These are phyloP conservation scores for Agaricus sinodeliciosus DNA, from an alignment of 768 basidiomycete species.

Conservation along the genomic window DNA sequence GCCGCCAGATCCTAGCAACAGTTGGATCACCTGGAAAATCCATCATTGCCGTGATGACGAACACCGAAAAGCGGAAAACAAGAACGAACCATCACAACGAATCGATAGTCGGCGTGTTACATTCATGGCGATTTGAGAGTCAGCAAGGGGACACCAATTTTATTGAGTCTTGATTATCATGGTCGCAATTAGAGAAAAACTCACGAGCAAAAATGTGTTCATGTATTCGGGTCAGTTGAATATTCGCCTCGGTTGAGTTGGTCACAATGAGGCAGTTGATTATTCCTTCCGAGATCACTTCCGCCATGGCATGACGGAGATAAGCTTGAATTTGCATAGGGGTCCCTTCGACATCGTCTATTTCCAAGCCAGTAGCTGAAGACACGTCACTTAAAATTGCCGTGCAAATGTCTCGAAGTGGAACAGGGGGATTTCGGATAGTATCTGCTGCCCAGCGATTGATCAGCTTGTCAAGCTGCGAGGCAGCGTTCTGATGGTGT, in stretches of 20 bases:
- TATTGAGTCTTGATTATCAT: background rate
- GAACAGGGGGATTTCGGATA: slow-evolving; percentile 49
- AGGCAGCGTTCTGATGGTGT: slow-evolving; percentile 60
- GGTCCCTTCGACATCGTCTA: slow-evolving; percentile 36
- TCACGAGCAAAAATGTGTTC: slow-evolving; percentile 81
- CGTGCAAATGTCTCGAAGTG: slow-evolving; percentile 45
- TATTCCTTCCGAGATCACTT: slow-evolving; percentile 70
- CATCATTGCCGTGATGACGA: background rate
- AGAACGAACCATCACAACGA: background rate
- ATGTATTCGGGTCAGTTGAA: slow-evolving; percentile 80
- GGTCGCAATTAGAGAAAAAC: slow-evolving; percentile 21
- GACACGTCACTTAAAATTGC: slow-evolving; percentile 54
- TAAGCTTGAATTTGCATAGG: slow-evolving; percentile 76
- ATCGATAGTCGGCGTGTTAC: background rate
- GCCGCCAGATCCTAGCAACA: slow-evolving; percentile 86
- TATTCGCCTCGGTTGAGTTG: slow-evolving; percentile 77
- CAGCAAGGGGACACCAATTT: background rate
- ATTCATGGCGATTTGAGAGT: background rate
- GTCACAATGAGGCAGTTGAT: slow-evolving; percentile 85
- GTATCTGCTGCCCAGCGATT: slow-evolving; percentile 86
- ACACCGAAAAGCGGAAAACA: background rate
- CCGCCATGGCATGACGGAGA: slow-evolving; percentile 74
- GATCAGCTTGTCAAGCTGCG: slow-evolving; percentile 73
- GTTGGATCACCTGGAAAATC: slow-evolving; percentile 63
- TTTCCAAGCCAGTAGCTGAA: slow-evolving; percentile 37